A percentile compares a stretch with the other conserved stretches of the same genome.
phyloP scores from a whole-genome alignment of 257 asterid species.

The Jacaranda copaia region DNA sequence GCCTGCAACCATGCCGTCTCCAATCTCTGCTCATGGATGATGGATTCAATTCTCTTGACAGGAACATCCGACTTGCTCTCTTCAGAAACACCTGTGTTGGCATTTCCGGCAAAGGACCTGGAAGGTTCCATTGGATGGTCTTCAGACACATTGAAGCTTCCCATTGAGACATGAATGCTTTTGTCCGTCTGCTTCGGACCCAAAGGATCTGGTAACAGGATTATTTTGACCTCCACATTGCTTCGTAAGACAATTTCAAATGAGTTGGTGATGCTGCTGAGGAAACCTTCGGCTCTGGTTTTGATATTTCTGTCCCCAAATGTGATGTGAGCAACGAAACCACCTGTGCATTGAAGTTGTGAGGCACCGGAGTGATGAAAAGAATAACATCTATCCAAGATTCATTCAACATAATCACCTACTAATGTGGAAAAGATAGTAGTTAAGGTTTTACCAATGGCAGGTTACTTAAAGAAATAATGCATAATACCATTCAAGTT shows the following conservation, averaged over 20 bases:
- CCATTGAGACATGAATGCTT: slow-evolving; percentile 37
- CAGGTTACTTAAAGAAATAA: background rate
- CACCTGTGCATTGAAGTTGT: slow-evolving; percentile 57
- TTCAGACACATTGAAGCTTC: slow-evolving; percentile 48
- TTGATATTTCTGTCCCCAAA: slow-evolving; percentile 70
- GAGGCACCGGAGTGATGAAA: too few relatives aligned
- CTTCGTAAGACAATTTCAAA: slow-evolving; percentile 78
- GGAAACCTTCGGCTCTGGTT: slow-evolving; percentile 89
- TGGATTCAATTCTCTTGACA: slow-evolving; percentile 78
- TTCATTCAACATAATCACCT: background rate
- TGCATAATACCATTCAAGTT: background rate
- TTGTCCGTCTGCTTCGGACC: slow-evolving; percentile 41
- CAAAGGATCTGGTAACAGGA: slow-evolving; percentile 57
- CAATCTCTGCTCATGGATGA: slow-evolving; percentile 79
- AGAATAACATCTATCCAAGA: slow-evolving; percentile 8
- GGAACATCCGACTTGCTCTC: slow-evolving; percentile 61
- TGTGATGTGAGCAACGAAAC: slow-evolving; percentile 80
- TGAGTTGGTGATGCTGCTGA: slow-evolving; percentile 93
- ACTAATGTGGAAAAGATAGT: background rate
- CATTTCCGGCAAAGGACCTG: slow-evolving; percentile 48
- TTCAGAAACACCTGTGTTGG: slow-evolving; percentile 44
- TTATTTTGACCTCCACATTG: slow-evolving; percentile 80
- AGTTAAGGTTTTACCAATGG: background rate
- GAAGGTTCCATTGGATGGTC: slow-evolving; percentile 37
- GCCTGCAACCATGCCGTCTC: slow-evolving; percentile 98